Base-by-base conservation (phyloP, 108 stramenopile species). In the Chaetoceros muelleri region DNA sequence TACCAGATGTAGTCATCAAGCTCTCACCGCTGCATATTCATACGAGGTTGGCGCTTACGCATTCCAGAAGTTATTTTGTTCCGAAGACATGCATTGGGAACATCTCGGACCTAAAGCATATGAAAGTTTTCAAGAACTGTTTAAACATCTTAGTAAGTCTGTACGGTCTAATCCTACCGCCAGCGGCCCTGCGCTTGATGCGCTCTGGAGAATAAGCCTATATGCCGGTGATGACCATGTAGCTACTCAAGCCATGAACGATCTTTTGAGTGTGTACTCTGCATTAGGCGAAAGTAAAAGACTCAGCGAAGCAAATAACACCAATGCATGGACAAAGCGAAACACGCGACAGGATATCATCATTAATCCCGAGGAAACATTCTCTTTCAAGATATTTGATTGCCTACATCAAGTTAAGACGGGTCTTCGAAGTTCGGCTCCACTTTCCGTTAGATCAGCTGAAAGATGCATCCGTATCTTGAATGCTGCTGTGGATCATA, bases 121-220 rank as follows among this genome's bases (percentile, higher is more conserved):
- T 58, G 50, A 60, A 34, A 84, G 85, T 57, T 90, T 94, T 52
- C 85, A 79, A 46, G 45, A 61, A 13, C 29, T 89, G 50, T 82
- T 73, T 52, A 64, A 73, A 46, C 74, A 68, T 47, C 52, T 87
- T 7, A 73, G 65, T 40, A 24, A 46, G 30, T 57, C 69, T 22
- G 28, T 40, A 10, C 45, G 23, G 7, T n/a, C 52, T 16, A 54
- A 24, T 16, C 34, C 13, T 40, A 25, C 57, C 2, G 52, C 22
- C 30, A 63, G 55, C 28, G 60, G 62, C 50, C 67, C 70, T 47
- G 81, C 82, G 21, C 52, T 85, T 27, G 88, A 90, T 61, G 81
- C 84, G 24, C 59, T 90, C 29, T 94, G 93, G 93, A 67, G 75
- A 56, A 89, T 94, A 30, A 82, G 84, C 46, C 71, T 94, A 25